These are phyloP conservation scores for Diversispora epigaea DNA, from an alignment of 192 early-diverging fungal genomes.

Conservation along the genomic window DNA sequence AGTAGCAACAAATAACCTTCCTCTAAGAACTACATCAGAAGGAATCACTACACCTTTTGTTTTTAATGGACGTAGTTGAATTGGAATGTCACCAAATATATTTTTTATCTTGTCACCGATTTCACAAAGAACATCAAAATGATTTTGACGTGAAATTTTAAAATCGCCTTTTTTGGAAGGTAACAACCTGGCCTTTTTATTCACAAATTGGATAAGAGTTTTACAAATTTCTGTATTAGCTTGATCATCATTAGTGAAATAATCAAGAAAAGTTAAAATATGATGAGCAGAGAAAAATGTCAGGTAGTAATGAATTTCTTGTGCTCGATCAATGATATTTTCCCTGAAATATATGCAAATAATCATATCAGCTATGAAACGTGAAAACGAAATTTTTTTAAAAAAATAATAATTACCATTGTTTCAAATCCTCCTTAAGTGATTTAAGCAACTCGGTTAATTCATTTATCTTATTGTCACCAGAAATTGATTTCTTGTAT, in stretches of 20 bases:
- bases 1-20: constrained; percentile 26
- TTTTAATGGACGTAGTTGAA: not conserved
- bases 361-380: not conserved
- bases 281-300: not conserved
- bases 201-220: constrained; percentile 3
- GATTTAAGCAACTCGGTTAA: not conserved
- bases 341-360: not conserved
- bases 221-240: not conserved
- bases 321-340: not conserved
- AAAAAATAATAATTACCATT: too few species aligned
- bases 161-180: not conserved
- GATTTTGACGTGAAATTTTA: not conserved
- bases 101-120: constrained; percentile 5
- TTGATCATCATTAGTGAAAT: not conserved
- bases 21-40: not conserved
- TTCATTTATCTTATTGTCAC: not conserved
- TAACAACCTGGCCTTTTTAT: not conserved
- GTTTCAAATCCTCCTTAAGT: too few species aligned
- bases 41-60: not conserved
- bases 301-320: constrained; percentile 4
- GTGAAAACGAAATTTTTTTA: too few species aligned
- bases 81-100: constrained; percentile 5
- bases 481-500: not conserved
- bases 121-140: not conserved
- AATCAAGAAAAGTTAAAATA: constrained; percentile 11